phyloP scores from a whole-genome alignment of 805 yeast genomes.

The Pichia pseudocactophila region DNA sequence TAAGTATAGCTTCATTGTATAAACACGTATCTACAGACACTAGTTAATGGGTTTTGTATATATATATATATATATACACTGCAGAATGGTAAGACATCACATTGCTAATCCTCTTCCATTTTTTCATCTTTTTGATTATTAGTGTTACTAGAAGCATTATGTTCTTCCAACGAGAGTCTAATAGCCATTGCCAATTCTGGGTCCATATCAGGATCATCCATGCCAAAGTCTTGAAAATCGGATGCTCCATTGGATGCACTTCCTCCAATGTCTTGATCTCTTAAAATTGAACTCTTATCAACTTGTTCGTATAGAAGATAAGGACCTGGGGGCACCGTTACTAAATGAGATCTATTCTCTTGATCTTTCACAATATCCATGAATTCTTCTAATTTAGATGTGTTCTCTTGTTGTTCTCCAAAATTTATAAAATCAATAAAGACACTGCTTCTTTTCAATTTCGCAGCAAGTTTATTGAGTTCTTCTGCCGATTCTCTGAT shows the following conservation, averaged over 20 bases:
- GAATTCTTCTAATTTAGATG: constrained; percentile 72
- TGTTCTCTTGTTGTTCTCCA: constrained; percentile 79
- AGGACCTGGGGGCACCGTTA: constrained; percentile 85
- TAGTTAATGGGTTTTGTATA: no score
- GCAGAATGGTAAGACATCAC: no score
- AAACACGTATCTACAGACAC: no score
- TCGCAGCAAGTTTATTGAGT: constrained; percentile 77
- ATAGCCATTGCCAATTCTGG: constrained; percentile 96
- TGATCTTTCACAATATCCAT: constrained; percentile 42
- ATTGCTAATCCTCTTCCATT: constrained; percentile 7
- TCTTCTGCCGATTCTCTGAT: constrained; percentile 59
- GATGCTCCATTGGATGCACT: constrained; percentile 30
- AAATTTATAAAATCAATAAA: constrained; percentile 86
- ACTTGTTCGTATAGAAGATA: constrained; percentile 74
- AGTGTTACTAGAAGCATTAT: constrained; percentile 75
- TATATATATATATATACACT: no score
- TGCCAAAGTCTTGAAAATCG: constrained; percentile 38
- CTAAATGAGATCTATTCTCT: constrained; percentile 62
- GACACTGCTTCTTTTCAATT: constrained; percentile 85
- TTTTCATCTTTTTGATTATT: constrained; percentile 11
- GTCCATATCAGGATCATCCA: constrained; percentile 84
- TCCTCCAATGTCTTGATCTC: constrained; percentile 45
- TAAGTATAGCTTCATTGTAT: no score
- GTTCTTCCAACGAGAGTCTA: constrained; percentile 91
- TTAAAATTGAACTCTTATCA: constrained; percentile 64